Evolutionary conservation across 1,139 yeast genomes (phyloP), one percentile per base, ranked within the genome.

Genomic region (Geotrichum phurueaensis): DNA sequence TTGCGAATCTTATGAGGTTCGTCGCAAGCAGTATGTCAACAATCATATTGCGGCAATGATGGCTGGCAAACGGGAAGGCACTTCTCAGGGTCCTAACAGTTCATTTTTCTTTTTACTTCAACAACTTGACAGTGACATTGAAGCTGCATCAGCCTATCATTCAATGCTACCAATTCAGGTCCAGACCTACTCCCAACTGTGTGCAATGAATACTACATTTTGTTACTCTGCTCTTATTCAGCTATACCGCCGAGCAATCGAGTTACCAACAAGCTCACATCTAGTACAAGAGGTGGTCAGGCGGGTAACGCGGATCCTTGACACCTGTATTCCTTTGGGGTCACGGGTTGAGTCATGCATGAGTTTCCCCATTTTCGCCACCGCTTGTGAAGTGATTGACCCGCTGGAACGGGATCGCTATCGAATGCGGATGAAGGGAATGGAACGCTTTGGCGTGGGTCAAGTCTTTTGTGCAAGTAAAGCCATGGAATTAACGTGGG

Each of bases 401-500:
- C 70, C 69, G 0, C 70, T 68, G 2, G 68, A 73, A 63, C 71
- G 79, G 51, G 66, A 67, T n/a, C 70, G 77, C 33, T 79, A 78
- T 61, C 64, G 72, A 45, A 67, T 69, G 10, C 69, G 85, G 39
- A 76, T 82, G 65, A 65, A 69, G 4, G 69, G 68, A 23, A 74
- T 82, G 71, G 74, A 76, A 13, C 74, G 75, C 31, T 74, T 75
- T 68, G 86, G 86, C 0, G 78, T 78, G 59, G 73, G 76, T 5
- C 80, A 78, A 63, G 82, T 83, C 0, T 69, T 68, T 18, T 75
- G 76, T 62, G 79, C 83, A 18, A 67, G 77, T 27, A 73, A 70
- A 59, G 75, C 82, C 10, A 80, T 83, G 79, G 74, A 71, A 51
- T 69, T 80, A 65, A 81, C 84, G 67, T 83, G 86, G 86, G 60